Evolutionary conservation across 2,329 filamentous ascomycete genomes (phyloP).

Genomic region (Xylariales sp.): DNA sequence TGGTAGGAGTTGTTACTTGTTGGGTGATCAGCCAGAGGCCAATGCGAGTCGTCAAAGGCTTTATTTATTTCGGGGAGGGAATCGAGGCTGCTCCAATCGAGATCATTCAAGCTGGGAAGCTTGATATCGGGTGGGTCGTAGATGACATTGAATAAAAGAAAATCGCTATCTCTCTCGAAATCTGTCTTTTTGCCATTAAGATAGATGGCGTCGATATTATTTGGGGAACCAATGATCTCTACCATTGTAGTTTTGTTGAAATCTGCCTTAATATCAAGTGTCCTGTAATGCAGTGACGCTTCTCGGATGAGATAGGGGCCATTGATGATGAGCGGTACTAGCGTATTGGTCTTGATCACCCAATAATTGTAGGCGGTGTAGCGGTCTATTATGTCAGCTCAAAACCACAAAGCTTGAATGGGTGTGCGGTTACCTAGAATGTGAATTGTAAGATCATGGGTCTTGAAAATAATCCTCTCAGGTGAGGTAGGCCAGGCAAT

Average conservation of each 20-base stretch:
- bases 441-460: not conserved
- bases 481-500: not conserved
- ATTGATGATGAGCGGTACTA: not conserved
- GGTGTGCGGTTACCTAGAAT: not conserved
- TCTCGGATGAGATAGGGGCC: constrained; percentile 1
- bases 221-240: not conserved
- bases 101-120: not conserved
- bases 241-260: not conserved
- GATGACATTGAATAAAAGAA: not conserved
- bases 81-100: not conserved
- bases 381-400: not conserved
- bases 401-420: too few species aligned
- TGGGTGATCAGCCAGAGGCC: not conserved
- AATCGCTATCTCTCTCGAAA: not conserved
- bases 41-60: not conserved
- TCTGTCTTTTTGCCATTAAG: not conserved
- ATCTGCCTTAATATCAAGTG: not conserved
- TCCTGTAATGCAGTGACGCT: not conserved
- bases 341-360: not conserved
- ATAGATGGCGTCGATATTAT: not conserved
- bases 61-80: constrained; percentile 2
- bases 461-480: not conserved
- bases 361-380: constrained; percentile 1
- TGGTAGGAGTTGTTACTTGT: constrained; percentile 16
- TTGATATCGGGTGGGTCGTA: not conserved